Base-by-base conservation (phyloP, 805 yeast species). In the Yamadazyma sp. region DNA sequence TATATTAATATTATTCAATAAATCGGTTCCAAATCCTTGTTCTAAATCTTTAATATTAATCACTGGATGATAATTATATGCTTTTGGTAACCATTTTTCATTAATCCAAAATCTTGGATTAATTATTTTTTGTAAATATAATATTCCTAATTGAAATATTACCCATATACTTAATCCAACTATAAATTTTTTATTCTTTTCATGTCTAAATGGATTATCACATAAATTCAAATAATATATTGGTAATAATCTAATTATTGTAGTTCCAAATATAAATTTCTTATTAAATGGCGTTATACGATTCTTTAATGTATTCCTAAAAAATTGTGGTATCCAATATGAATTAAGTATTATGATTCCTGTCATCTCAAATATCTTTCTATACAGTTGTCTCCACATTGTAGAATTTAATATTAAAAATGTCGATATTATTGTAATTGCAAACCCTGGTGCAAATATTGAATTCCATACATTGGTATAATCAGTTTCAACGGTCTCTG, bases 61-160 rank as follows among this genome's bases (percentile, higher is more conserved):
- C 0, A 78, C 50, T 4, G 85, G 87, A 53, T 88, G 96, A 51
- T 89, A 89, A 44, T 86, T 81, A 51, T 87, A 88, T 0, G 89
- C 78, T 43, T 82, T 76, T n/a, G 96, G 94, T 23, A 86, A 63
- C 58, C 78, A 72, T 30, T 70, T 72, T 36, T 76, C 81, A 14
- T 89, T 91, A 21, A 89, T 60, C 70, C 93, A 84, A 69, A 86
- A 86, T 41, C 96, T 69, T 0, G 96, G 78, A 0, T 95, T 96
- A 22, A 83, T 60, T 6, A 70, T 44, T 33, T 76, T 78, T 55
- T 89, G 97, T 5, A 80, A 58, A 33, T 66, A 70, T 16, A 89
- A 53, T 1, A 84, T 36, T 0, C 58, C 39, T 0, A 86, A 57
- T 58, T 89, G 96, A 4, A 78, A 23, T 11, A 56, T 34, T 18